Base-by-base conservation (phyloP, 2,329 filamentous ascomycete genomes). In the Penicillium fuscoglaucum region DNA sequence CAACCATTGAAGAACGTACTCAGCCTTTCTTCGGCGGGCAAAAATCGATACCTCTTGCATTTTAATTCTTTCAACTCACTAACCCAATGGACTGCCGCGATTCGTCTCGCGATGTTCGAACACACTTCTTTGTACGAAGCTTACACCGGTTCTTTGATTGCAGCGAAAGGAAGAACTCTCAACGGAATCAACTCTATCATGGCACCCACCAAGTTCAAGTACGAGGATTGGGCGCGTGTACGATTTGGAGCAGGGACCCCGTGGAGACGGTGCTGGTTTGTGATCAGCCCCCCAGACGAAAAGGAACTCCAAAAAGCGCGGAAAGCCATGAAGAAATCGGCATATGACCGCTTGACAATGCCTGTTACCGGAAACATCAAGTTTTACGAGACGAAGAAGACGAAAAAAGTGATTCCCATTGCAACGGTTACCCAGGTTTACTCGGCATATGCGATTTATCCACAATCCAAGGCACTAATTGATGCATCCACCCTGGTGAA, bases 241-340 rank as follows among this genome's bases (percentile, higher is more conserved):
- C 85, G 95, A 59, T 99, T 99, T 69, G 95, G 95, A 41, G 93
- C 95, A 33, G 95, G 95, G 47, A 96, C 95, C 10, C 93, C 93
- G 0, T 99, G 95, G 95, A 87, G 90, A 71, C 88, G 93, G 40
- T 99, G 93, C 76, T 99, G 93, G 93, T 97, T 93, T 74, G 93
- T 98, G 54, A 90, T 98, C 58, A 86, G 87, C 7, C 95, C 93
- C 2, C 93, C 95, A 0, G 90, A 96, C 69, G 93, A 98, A 78
- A 99, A 98, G 78, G 91, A 96, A 68, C 87, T 87, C 64, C 85
- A 88, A 65, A 96, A 91, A 73, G 80, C 88, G 54, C 90, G 93
- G 71, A 98, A 96, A 74, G 84, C 88, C 29, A 73, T 90, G 70
- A 90, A 88, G 77, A 87, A 87, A 63, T 93, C 89, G 6, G 85